Conservation (phyloP, 2,329 filamentous ascomycete genomes). For the Penicillium sp. region DNA sequence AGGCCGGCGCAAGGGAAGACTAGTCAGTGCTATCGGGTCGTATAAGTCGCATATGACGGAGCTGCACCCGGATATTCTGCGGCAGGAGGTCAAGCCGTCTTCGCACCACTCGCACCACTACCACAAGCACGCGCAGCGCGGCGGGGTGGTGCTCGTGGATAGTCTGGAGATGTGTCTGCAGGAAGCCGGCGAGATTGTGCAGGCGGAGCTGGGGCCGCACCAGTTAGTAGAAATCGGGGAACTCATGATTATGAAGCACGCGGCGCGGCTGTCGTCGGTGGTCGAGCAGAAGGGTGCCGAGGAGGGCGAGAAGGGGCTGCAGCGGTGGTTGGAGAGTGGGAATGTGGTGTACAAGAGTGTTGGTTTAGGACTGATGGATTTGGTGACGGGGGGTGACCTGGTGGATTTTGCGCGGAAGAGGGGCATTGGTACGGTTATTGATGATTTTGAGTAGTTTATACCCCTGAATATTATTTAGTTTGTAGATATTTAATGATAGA, state of each 20-base stretch:
- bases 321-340: constrained; percentile 59
- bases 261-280: constrained; percentile 36
- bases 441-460: constrained; percentile 42
- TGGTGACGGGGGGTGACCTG: constrained; percentile 59
- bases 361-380: constrained; percentile 65
- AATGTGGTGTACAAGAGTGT: constrained; percentile 69
- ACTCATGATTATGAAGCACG: constrained; percentile 61
- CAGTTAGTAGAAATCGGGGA: constrained; percentile 88
- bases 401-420: constrained; percentile 54
- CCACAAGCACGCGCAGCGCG: constrained; percentile 51
- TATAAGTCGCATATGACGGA: constrained; percentile 75
- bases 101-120: constrained; percentile 43
- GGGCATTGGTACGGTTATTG: constrained; percentile 50
- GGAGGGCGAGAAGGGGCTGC: constrained; percentile 42
- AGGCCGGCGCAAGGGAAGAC: constrained; percentile 41
- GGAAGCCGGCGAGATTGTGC: constrained; percentile 82
- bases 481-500: not conserved
- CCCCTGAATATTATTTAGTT: too few species aligned
- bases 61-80: constrained; percentile 70
- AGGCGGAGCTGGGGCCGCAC: constrained; percentile 66
- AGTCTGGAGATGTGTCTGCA: constrained; percentile 74
- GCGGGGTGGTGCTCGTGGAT: constrained; percentile 59
- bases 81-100: constrained; percentile 54
- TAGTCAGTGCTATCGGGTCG: constrained; percentile 43
- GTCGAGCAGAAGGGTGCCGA: constrained; percentile 26